Evolutionary conservation across 176 grass and related monocot genomes (phyloP).

Genomic region (Oryza rufipogon): DNA sequence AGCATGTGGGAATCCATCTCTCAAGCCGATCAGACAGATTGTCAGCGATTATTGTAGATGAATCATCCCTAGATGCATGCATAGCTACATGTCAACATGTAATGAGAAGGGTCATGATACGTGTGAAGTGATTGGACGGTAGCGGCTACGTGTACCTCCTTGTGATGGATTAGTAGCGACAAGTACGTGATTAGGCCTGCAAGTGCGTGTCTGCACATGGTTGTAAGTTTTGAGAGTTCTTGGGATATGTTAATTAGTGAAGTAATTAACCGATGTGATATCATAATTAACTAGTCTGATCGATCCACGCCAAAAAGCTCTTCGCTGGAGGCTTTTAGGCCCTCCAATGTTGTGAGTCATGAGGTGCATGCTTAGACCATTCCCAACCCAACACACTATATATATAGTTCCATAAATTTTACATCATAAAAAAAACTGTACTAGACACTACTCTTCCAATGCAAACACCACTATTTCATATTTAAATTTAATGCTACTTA

Average conservation of each 20-base stretch:
- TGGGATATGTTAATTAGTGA: slow-evolving; percentile 33
- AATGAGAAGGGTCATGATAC: slow-evolving; percentile 8
- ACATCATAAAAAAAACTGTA: no score
- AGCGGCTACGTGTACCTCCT: background rate
- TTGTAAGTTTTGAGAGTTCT: slow-evolving; percentile 28
- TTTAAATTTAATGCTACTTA: no score
- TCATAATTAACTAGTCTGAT: slow-evolving; percentile 20
- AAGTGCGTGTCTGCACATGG: slow-evolving; percentile 23
- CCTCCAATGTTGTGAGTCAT: background rate
- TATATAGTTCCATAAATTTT: no score
- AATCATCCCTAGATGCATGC: background rate
- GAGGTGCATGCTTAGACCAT: slow-evolving; percentile 14
- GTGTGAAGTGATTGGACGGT: slow-evolving; percentile 19
- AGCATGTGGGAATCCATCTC: background rate
- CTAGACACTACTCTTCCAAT: no score
- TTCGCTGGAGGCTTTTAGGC: background rate
- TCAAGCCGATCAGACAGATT: background rate
- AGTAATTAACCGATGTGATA: slow-evolving; percentile 6
- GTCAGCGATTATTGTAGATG: background rate
- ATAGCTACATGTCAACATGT: slow-evolving; percentile 14
- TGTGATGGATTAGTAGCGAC: background rate
- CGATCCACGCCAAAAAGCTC: slow-evolving; percentile 34
- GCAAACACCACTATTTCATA: no score
- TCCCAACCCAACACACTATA: no score
- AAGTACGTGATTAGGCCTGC: background rate